Percentiles rank a stretch among this genome's conserved stretches.
phyloP scores from a whole-genome alignment of 345 rosid species.

The Euclidium syriacum region DNA sequence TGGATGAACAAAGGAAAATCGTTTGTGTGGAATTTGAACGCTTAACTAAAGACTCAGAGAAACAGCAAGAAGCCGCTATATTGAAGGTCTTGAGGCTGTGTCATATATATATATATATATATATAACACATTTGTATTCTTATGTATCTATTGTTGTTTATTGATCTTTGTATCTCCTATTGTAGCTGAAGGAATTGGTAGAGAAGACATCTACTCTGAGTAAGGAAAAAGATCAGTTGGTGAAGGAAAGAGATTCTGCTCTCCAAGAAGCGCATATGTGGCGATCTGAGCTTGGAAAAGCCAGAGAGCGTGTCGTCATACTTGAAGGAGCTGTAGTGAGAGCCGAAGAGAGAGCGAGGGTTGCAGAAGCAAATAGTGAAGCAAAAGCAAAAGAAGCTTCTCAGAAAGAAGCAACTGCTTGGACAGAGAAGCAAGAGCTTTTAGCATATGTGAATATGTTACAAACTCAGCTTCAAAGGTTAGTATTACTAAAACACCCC shows the following conservation, averaged over 20 bases:
- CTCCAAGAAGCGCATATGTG: constrained; percentile 87
- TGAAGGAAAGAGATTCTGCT: constrained; percentile 83
- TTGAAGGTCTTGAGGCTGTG: constrained; percentile 46
- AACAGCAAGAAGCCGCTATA: constrained; percentile 46
- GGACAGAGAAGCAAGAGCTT: constrained; percentile 89
- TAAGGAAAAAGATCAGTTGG: constrained; percentile 70
- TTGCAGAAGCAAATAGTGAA: constrained; percentile 69
- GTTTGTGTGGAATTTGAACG: constrained; percentile 76
- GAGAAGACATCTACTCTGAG: constrained; percentile 50
- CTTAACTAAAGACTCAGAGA: constrained; percentile 52
- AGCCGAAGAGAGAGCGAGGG: constrained; percentile 91
- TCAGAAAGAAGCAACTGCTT: constrained; percentile 62
- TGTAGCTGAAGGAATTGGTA: constrained; percentile 71
- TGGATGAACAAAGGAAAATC: constrained; percentile 88
- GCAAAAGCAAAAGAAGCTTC: constrained; percentile 76
- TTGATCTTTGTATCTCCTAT: constrained; percentile 7
- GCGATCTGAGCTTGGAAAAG: constrained; percentile 97
- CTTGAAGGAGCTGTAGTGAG: constrained; percentile 86
- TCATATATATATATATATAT: constrained; percentile 2
- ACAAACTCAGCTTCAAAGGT: constrained; percentile 93
- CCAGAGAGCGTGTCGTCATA: constrained; percentile 85
- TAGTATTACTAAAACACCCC: neutral
- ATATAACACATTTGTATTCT: neutral
- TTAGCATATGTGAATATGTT: constrained; percentile 72
- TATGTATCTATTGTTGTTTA: constrained; percentile 8